Evolutionary conservation across 1,139 yeast species (phyloP), one percentile per base, ranked within the genome.

Genomic region (Hyphopichia fennica): DNA sequence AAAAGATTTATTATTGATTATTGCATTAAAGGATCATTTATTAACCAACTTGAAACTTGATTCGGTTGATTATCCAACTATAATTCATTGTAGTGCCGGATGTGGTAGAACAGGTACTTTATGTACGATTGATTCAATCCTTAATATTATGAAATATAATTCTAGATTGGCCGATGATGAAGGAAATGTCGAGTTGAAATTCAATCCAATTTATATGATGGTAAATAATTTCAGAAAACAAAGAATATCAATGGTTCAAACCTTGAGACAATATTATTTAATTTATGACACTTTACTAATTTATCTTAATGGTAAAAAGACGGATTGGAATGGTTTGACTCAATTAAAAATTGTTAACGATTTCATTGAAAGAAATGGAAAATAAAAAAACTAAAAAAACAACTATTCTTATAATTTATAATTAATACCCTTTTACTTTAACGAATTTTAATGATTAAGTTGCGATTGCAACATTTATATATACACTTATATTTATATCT

Each of bases 21-120:
- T 75, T 9, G 57, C 61, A 9, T 57, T 78, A 53, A 78, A 75
- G 49, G 53, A 65, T 13, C 51, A 56, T 37, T 45, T 77, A 15
- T 51, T 65, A 42, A 41, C 56, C 13, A 38, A 45, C 4, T 44
- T 58, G 4, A 25, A 51, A 5, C 20, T 16, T 31, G 38, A 34
- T 8, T 30, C 22, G 3, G 29, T 27, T 4, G 53, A 51, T 15
- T 58, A 54, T 43, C 84, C 87, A 1, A 66, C 84, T 1, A 62
- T 87, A 23, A 87, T 87, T 9, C 96, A 89, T 60, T 88, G 96
- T 60, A 83, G 91, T 4, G 96, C 96, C 0, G 96, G 96, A 0
- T 88, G 96, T 63, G 96, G 96, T 2, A 77, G 96, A 50, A 88
- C 96, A 0, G 96, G 96, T 2, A 87, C 91, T 0, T 85, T 87